phyloP scores from a whole-genome alignment of 805 yeast species.

The Wickerhamia fluorescens region DNA sequence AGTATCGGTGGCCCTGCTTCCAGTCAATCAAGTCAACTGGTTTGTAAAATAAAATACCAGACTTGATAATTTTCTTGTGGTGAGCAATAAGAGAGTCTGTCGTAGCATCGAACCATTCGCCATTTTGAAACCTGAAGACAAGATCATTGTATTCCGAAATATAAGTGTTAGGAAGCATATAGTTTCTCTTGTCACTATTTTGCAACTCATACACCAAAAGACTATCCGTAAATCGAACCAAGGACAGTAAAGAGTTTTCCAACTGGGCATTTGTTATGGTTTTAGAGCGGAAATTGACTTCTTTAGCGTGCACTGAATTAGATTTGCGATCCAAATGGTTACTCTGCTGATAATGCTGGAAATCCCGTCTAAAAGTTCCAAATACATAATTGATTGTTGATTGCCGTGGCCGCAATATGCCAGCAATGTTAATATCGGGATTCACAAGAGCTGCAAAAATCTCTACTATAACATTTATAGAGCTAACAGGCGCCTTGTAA shows the following conservation, averaged over 20 bases:
- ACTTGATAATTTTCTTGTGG: constrained; percentile 20
- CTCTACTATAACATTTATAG: constrained; percentile 21
- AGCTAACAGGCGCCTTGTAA: constrained; percentile 7
- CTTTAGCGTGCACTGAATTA: constrained; percentile 7
- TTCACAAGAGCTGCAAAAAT: constrained; percentile 17
- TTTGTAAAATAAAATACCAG: constrained; percentile 23
- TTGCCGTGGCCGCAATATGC: constrained; percentile 15
- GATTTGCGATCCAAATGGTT: constrained; percentile 15
- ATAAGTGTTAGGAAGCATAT: constrained; percentile 12
- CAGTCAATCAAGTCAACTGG: constrained; percentile 17
- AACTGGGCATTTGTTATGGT: constrained; percentile 20
- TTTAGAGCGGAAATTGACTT: constrained; percentile 14
- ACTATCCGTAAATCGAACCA: constrained; percentile 17
- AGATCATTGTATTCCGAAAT: constrained; percentile 19
- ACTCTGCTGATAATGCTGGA: constrained; percentile 16
- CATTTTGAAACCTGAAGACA: constrained; percentile 15
- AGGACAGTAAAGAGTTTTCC: constrained; percentile 11
- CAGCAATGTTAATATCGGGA: constrained; percentile 10
- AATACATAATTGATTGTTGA: constrained; percentile 24
- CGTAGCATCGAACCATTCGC: constrained; percentile 18
- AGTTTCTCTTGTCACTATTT: constrained; percentile 8
- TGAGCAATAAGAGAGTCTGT: constrained; percentile 9
- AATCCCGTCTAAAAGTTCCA: constrained; percentile 20
- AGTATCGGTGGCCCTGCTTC: constrained; percentile 10
- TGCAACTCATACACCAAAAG: constrained; percentile 13